Evolutionary conservation across 305 asterid genomes (phyloP).

Genomic region (Plantago rigida): DNA sequence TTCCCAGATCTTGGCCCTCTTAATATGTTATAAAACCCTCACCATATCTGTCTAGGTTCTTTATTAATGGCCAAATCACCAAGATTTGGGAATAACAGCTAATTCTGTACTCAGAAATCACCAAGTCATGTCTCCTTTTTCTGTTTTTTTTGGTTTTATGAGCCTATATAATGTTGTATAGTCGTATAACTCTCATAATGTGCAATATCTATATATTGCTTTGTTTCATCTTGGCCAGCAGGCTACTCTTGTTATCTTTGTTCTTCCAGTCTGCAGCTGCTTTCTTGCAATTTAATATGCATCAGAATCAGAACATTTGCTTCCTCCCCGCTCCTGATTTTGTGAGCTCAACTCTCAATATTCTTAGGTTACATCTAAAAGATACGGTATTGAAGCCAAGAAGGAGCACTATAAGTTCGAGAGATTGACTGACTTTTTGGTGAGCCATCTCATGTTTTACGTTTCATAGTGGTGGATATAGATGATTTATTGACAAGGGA

Average conservation of each 20-base stretch:
- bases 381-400: conserved; percentile 70
- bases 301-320: not conserved
- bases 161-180: conserved; percentile 12
- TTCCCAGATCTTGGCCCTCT: not conserved
- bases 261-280: conserved; percentile 4
- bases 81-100: too few species aligned
- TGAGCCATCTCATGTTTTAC: conserved; percentile 33
- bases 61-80: conserved; percentile 10
- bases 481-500: conserved; percentile 12
- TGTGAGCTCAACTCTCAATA: conserved; percentile 26
- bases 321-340: conserved; percentile 2
- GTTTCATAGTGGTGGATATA: conserved; percentile 15
- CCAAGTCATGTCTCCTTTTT: conserved; percentile 7
- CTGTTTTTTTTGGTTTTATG: not conserved
- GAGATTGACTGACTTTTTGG: conserved; percentile 64
- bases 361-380: conserved; percentile 75
- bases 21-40: too few species aligned
- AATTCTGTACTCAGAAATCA: too few species aligned
- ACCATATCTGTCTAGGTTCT: too few species aligned
- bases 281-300: conserved; percentile 10
- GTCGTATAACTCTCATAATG: conserved; percentile 7
- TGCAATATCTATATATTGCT: conserved; percentile 8
- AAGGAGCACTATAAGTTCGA: conserved; percentile 83
- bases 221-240: conserved; percentile 16
- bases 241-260: not conserved